These are phyloP conservation scores for Penicillium waksmanii DNA, from an alignment of 495 filamentous ascomycete species.

Conservation along the genomic window DNA sequence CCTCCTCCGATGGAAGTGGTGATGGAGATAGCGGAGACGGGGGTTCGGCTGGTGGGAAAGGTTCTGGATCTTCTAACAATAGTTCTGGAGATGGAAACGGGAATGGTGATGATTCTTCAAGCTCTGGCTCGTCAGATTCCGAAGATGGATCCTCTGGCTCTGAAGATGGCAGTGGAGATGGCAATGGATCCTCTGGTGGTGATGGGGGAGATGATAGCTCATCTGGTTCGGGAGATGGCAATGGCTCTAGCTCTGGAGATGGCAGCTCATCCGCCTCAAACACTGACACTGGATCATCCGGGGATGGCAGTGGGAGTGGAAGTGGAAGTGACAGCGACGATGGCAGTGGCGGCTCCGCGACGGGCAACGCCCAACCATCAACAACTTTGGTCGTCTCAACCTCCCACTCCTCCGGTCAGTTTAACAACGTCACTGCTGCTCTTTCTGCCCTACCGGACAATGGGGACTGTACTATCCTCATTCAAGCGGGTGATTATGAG, in stretches of 20 bases:
- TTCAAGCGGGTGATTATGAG: constrained; percentile 7
- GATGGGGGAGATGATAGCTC: background rate
- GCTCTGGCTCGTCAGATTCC: background rate
- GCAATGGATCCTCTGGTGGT: constrained; percentile 3
- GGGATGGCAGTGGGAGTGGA: background rate
- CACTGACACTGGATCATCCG: background rate
- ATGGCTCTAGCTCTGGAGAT: background rate
- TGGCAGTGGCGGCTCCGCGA: background rate
- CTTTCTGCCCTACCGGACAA: constrained; percentile 1
- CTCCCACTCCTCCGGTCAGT: constrained; percentile 6
- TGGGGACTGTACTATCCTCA: constrained; percentile 4
- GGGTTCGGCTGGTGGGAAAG: background rate
- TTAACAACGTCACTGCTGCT: constrained; percentile 2
- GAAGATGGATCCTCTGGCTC: background rate
- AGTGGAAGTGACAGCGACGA: background rate
- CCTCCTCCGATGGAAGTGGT: too few species aligned
- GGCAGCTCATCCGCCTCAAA: background rate
- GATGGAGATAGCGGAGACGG: background rate
- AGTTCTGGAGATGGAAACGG: background rate
- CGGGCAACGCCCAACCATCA: background rate
- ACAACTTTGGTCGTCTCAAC: constrained; percentile 8
- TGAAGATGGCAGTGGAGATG: background rate
- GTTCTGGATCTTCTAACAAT: background rate
- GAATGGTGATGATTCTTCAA: background rate
- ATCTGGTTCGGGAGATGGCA: background rate